Evolutionary conservation across 140 eudicot species (phyloP).

Genomic region (Oenanthe javanica): DNA sequence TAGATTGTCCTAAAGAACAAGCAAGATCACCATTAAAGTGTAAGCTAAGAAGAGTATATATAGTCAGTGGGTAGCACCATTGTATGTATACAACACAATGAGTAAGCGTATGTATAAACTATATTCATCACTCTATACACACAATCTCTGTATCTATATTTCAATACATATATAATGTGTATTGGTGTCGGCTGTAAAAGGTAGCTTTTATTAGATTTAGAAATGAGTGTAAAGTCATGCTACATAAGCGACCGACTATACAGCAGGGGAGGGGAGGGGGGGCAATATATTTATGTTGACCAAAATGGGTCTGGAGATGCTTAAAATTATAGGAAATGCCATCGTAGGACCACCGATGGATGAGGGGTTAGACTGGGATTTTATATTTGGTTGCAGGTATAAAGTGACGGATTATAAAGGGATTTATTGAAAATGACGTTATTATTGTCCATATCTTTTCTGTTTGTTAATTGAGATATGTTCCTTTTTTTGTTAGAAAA

Average conservation of each 20-base stretch:
- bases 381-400: not conserved
- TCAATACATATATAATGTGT: not conserved
- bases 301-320: not conserved
- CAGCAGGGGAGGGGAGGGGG: not conserved
- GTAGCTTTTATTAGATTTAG: slow-evolving; percentile 3
- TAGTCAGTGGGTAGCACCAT: slow-evolving; percentile 17
- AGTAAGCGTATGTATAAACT: not conserved
- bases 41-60: not conserved
- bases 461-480: not conserved
- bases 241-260: not conserved
- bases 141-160: not conserved
- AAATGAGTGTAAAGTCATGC: not conserved
- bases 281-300: not conserved
- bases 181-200: slow-evolving; percentile 10
- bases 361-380: not conserved
- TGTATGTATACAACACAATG: not conserved
- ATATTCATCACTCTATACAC: not conserved
- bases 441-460: slow-evolving; percentile 2
- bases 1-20: slow-evolving; percentile 29
- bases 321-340: not conserved
- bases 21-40: slow-evolving; percentile 17
- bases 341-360: slow-evolving; percentile 12
- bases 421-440: slow-evolving; percentile 2
- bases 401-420: not conserved
- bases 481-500: not conserved